Conservation (phyloP, 768 basidiomycete genomes). For the Lentinula aciculospora region DNA sequence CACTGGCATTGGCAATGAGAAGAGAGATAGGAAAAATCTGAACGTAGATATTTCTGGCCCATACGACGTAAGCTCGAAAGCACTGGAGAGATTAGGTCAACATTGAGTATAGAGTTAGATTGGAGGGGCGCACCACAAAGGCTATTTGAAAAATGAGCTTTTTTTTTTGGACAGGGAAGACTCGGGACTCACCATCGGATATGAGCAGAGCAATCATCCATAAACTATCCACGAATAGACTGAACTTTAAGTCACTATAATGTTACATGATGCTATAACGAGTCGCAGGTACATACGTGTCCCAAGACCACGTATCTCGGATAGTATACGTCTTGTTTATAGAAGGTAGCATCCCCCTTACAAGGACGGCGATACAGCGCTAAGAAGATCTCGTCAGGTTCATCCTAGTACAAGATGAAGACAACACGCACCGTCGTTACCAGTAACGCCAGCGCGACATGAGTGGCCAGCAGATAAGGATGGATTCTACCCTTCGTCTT, state of each 20-base stretch:
- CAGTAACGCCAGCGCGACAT: background rate
- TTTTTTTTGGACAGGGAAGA: background rate
- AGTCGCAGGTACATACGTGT: background rate
- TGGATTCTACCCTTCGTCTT: background rate
- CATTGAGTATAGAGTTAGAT: background rate
- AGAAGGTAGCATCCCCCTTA: background rate
- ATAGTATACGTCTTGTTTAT: background rate
- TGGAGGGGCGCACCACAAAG: background rate
- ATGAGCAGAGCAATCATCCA: background rate
- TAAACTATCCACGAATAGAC: background rate
- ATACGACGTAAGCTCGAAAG: background rate
- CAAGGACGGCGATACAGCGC: background rate
- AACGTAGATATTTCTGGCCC: background rate
- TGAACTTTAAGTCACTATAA: background rate
- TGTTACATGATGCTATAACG: background rate
- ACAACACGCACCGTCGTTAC: background rate
- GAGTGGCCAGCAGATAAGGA: background rate
- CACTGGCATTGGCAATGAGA: background rate
- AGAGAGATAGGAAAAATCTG: background rate
- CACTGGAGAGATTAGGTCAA: background rate
- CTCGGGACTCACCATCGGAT: background rate
- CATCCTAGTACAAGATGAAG: background rate
- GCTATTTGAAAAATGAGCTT: background rate
- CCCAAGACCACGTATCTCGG: background rate
- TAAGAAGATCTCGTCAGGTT: background rate